Evolutionary conservation across 352 stramenopile genomes (phyloP).

Genomic region (Phytophthora brassicae): DNA sequence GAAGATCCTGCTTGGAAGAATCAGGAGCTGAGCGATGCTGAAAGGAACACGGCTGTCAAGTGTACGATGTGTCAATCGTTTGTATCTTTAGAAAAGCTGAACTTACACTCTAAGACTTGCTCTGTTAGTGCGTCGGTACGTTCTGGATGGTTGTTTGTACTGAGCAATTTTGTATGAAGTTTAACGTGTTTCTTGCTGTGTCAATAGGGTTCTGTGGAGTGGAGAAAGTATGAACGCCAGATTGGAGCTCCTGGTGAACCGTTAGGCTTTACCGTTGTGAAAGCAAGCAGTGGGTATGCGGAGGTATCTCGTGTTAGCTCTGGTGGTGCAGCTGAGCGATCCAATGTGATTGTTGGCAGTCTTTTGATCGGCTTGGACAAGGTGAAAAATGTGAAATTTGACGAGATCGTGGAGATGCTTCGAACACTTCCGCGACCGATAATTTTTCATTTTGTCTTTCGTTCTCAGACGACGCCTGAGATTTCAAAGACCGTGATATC

Average conservation of each 20-base stretch:
- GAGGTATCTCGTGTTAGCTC: constrained; percentile 69
- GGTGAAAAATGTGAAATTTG: constrained; percentile 59
- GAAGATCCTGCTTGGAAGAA: constrained; percentile 9
- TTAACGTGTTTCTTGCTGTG: constrained; percentile 1
- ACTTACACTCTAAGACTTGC: constrained; percentile 67
- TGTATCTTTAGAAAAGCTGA: constrained; percentile 49
- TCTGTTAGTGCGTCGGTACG: constrained; percentile 45
- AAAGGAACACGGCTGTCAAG: constrained; percentile 42
- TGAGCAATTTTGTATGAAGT: not conserved
- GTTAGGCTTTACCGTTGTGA: constrained; percentile 75
- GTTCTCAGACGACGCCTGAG: constrained; percentile 28
- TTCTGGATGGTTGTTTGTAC: not conserved
- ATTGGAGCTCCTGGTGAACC: constrained; percentile 44
- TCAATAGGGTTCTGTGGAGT: constrained; percentile 36
- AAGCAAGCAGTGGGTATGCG: constrained; percentile 64
- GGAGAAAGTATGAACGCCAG: constrained; percentile 64
- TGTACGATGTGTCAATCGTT: constrained; percentile 67
- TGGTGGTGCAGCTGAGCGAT: constrained; percentile 53
- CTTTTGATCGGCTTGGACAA: constrained; percentile 73
- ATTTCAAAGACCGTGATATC: constrained; percentile 41
- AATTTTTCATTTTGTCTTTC: constrained; percentile 67
- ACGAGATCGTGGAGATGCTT: constrained; percentile 72
- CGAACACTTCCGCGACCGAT: constrained; percentile 52
- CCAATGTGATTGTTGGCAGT: constrained; percentile 71
- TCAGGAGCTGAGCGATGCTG: constrained; percentile 3